Evolutionary conservation across 2,329 filamentous ascomycete species (phyloP).

Genomic region (Lecanicillium sp.): DNA sequence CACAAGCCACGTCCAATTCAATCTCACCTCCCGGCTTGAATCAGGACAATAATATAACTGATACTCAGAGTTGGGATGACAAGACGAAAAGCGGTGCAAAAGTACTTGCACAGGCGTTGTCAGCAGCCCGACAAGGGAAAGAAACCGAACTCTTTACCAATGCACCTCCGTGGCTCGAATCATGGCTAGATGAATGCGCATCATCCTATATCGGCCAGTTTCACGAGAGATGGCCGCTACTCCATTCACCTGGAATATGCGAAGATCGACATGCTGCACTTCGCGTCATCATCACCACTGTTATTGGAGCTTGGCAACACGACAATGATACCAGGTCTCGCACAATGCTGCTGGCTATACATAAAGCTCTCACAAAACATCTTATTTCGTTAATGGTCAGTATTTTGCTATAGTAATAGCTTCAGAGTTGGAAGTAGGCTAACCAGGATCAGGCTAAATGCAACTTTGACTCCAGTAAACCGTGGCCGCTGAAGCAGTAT

Average conservation of each 20-base stretch:
- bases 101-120: slow-evolving; percentile 6
- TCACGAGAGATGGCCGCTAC: slow-evolving; percentile 31
- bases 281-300: slow-evolving; percentile 21
- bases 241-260: slow-evolving; percentile 28
- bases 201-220: slow-evolving; percentile 29
- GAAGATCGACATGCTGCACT: slow-evolving; percentile 16
- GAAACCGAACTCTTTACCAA: slow-evolving; percentile 6
- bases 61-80: slow-evolving; percentile 3
- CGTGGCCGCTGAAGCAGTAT: slow-evolving; percentile 5
- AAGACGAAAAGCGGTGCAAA: slow-evolving; percentile 2
- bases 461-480: slow-evolving; percentile 5
- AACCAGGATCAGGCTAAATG: slow-evolving; percentile 2
- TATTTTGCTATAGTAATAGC: neutral
- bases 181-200: slow-evolving; percentile 14
- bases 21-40: no score
- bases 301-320: slow-evolving; percentile 31
- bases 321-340: slow-evolving; percentile 12
- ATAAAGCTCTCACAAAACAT: slow-evolving; percentile 6
- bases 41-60: no score
- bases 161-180: slow-evolving; percentile 9
- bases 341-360: slow-evolving; percentile 6
- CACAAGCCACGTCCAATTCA: no score
- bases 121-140: slow-evolving; percentile 1
- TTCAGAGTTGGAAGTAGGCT: no score
- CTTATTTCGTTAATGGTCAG: slow-evolving; percentile 5